Conservation (phyloP, 768 basidiomycete genomes). For the Kwoniella shandongensis region DNA sequence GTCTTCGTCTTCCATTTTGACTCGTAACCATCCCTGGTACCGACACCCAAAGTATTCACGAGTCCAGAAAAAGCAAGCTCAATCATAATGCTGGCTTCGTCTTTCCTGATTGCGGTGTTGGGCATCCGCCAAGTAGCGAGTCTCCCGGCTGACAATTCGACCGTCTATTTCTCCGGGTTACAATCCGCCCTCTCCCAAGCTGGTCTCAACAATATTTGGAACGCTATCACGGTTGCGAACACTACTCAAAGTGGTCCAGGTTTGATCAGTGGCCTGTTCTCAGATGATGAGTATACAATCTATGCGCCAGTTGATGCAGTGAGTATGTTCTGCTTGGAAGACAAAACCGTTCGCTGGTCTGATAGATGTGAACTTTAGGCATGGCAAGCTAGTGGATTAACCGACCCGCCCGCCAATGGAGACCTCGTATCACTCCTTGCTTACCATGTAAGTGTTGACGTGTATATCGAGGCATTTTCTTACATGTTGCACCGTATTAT, state of each 20-base stretch:
- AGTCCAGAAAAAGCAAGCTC: too few relatives aligned
- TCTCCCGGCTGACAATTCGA: constrained; percentile 10
- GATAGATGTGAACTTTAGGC: constrained; percentile 8
- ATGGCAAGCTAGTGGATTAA: constrained; percentile 12
- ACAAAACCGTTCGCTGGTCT: background rate
- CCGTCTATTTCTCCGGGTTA: constrained; percentile 11
- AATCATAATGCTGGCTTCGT: too few relatives aligned
- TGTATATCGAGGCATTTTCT: background rate
- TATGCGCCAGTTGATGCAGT: constrained; percentile 32
- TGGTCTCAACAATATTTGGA: constrained; percentile 13
- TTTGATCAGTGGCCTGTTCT: constrained; percentile 22
- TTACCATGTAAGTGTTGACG: constrained; percentile 36
- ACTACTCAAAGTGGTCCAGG: constrained; percentile 3
- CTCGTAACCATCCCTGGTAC: too few relatives aligned
- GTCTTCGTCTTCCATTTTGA: too few relatives aligned
- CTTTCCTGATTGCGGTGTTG: too few relatives aligned
- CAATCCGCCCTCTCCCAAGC: constrained; percentile 1
- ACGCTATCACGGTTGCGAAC: constrained; percentile 11
- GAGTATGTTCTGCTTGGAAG: background rate
- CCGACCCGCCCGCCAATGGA: constrained; percentile 10
- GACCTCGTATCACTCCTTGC: constrained; percentile 25
- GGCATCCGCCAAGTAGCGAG: background rate
- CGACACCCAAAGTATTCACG: too few relatives aligned
- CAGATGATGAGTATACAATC: constrained; percentile 23
- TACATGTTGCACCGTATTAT: background rate